Conservation (phyloP, 495 filamentous ascomycete species). For the Penicillium odoratum region DNA sequence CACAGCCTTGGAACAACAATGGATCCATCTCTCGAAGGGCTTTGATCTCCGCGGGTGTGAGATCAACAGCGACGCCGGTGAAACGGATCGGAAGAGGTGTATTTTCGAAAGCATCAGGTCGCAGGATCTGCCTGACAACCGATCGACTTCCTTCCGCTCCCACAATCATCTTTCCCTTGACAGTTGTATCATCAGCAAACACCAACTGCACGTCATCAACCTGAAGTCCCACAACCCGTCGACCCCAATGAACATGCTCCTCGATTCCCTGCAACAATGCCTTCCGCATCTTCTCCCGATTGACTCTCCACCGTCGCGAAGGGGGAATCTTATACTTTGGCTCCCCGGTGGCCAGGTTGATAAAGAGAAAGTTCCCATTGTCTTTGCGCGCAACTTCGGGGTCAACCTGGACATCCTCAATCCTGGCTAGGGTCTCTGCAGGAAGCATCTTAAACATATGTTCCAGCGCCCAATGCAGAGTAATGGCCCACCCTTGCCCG, state of each 20-base stretch:
- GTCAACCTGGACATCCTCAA: conserved; percentile 53
- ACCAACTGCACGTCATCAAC: conserved; percentile 14
- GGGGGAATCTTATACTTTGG: conserved; percentile 30
- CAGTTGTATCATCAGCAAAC: conserved; percentile 20
- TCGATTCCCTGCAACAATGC: conserved; percentile 28
- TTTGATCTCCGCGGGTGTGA: conserved; percentile 33
- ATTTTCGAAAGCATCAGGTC: conserved; percentile 28
- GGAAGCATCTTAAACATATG: conserved; percentile 52
- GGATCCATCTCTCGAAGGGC: conserved; percentile 54
- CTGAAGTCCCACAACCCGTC: conserved; percentile 15
- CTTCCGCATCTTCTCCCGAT: conserved; percentile 26
- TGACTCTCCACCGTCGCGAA: conserved; percentile 27
- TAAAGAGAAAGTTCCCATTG: conserved; percentile 33
- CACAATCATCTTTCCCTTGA: conserved; percentile 32
- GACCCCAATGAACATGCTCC: conserved; percentile 28
- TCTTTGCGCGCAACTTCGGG: conserved; percentile 32
- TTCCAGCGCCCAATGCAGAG: conserved; percentile 57
- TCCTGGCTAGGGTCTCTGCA: conserved; percentile 37
- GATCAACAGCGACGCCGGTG: conserved; percentile 28
- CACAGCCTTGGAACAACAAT: conserved; percentile 57
- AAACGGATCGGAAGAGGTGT: conserved; percentile 23
- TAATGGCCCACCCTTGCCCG: conserved; percentile 58
- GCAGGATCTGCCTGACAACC: conserved; percentile 39
- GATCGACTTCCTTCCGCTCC: conserved; percentile 53
- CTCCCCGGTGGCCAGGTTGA: conserved; percentile 30